Evolutionary conservation across 2,329 filamentous ascomycete genomes (phyloP).

Genomic region (Aspergillus sp.): DNA sequence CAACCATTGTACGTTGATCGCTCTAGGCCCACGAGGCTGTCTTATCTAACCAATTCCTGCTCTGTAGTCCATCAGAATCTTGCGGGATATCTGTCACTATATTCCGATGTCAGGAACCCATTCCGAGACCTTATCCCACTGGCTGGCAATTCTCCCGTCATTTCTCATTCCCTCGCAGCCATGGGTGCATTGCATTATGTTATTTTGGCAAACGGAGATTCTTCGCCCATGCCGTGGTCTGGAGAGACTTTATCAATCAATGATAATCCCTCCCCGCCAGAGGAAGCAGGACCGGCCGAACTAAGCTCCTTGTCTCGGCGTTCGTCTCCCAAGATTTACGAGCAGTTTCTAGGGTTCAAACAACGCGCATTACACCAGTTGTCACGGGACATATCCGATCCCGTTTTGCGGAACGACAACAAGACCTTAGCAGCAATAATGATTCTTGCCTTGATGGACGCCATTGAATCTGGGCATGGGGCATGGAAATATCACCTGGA

Average conservation of each 20-base stretch:
- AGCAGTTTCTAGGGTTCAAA: constrained; percentile 48
- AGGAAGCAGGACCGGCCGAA: constrained; percentile 30
- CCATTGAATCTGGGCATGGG: constrained; percentile 52
- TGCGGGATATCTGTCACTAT: constrained; percentile 48
- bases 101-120: constrained; percentile 48
- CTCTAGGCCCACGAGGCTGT: not conserved
- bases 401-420: constrained; percentile 38
- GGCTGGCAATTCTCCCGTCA: constrained; percentile 44
- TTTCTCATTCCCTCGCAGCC: constrained; percentile 49
- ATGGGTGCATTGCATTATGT: constrained; percentile 51
- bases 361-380: constrained; percentile 48
- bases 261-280: constrained; percentile 20
- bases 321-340: constrained; percentile 37
- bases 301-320: constrained; percentile 30
- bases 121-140: constrained; percentile 50
- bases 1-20: constrained; percentile 40
- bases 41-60: constrained; percentile 17
- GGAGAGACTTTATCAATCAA: constrained; percentile 17
- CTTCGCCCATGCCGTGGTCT: constrained; percentile 35
- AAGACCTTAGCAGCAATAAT: constrained; percentile 48
- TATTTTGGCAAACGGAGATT: constrained; percentile 37
- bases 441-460: constrained; percentile 51
- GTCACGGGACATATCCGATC: constrained; percentile 31
- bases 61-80: constrained; percentile 37
- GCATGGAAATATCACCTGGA: constrained; percentile 54